These are phyloP conservation scores for Ganoderma leucocontextum DNA, from an alignment of 1,284 basidiomycete genomes.

Conservation along the genomic window DNA sequence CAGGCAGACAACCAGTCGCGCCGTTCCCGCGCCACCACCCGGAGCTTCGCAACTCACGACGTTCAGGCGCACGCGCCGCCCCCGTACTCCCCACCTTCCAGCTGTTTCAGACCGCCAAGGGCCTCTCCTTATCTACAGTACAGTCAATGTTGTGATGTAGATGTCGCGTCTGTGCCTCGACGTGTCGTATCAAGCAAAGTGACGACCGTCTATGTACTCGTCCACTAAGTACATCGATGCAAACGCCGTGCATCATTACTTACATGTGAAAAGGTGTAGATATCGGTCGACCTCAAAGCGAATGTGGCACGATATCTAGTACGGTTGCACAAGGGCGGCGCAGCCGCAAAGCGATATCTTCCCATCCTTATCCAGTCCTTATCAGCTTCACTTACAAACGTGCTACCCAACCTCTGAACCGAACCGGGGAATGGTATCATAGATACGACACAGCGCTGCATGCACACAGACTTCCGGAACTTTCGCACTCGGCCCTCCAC, in stretches of 20 bases:
- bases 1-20: not conserved
- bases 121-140: not conserved
- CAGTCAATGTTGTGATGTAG: not conserved
- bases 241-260: not conserved
- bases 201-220: conserved; percentile 4
- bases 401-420: not conserved
- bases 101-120: not conserved
- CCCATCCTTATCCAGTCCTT: not conserved
- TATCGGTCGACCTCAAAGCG: not conserved
- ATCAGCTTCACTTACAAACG: not conserved
- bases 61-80: not conserved
- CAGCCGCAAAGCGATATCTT: not conserved
- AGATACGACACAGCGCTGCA: conserved; percentile 1
- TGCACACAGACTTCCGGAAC: not conserved
- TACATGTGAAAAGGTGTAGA: not conserved
- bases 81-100: not conserved
- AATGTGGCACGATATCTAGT: not conserved
- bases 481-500: not conserved
- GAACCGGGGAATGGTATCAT: not conserved
- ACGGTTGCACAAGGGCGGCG: not conserved
- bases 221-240: not conserved
- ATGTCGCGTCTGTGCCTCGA: conserved; percentile 3
- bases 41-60: conserved; percentile 5
- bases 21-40: not conserved
- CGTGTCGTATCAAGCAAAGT: conserved; percentile 4